Evolutionary conservation across 768 basidiomycete species (phyloP), one percentile per base, ranked within the genome.

Genomic region (Imleria badia): DNA sequence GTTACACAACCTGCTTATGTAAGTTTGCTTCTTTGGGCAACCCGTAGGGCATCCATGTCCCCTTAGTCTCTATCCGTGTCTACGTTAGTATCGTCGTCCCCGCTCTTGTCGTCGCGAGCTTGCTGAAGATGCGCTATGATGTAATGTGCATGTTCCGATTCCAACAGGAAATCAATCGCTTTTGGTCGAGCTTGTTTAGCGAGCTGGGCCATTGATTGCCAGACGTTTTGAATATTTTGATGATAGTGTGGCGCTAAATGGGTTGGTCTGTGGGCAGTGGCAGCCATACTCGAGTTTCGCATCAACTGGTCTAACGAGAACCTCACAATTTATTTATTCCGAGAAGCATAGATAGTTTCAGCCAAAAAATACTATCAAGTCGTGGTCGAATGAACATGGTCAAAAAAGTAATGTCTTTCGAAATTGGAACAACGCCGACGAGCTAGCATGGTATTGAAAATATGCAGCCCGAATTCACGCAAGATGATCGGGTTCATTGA

Each of bases 1-100:
- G 6, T 26, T 26, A 26, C 26, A 26, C 26, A 26, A 26, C 26
- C 26, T 26, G 3, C 26, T 26, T n/a, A n/a, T n/a, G n/a, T 6
- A 26, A 26, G 26, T 26, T 26, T 26, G 26, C 26, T 26, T n/a
- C n/a, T n/a, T 60, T 82, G 83, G 13, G 77, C 79, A 26, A 85
- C 73, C n/a, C 85, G 75, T 9, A 83, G 82, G 2, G 73, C 75
- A 63, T 86, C 84, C 1, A 30, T 2, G 47, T 60, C 45, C 13
- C 40, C 30, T 30, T 48, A 20, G 3, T 47, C 45, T 17, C n/a
- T 10, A 7, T 36, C 55, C 41, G 45, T 44, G 31, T 44, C 48
- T 6, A 70, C 66, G 52, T 79, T 76, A 5, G 53, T 52, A 17
- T 61, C 64, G 6, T 56, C 64, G 48, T 60, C 66, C 20, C 57